phyloP scores from a whole-genome alignment of 192 early-diverging fungal genomes.

The Podila minutissima region DNA sequence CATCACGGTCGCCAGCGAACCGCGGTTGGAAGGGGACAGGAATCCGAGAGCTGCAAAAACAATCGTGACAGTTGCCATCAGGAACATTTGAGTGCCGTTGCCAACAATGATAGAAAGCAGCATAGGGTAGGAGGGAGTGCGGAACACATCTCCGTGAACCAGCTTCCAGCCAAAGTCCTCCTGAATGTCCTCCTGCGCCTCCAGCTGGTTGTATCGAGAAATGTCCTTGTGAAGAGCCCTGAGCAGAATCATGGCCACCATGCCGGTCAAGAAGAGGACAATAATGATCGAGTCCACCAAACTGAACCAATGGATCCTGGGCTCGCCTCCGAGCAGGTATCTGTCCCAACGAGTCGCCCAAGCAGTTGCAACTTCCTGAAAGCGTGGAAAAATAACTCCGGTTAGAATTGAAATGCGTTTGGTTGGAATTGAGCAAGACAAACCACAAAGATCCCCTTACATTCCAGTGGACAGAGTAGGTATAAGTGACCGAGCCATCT shows the following conservation, averaged over 20 bases:
- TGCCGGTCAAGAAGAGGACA: slow-evolving; percentile 91
- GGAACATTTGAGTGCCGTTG: slow-evolving; percentile 84
- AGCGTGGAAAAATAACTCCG: background rate
- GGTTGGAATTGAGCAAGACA: background rate
- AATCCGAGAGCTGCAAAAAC: slow-evolving; percentile 97
- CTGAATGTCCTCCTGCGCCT: slow-evolving; percentile 75
- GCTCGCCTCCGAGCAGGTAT: slow-evolving; percentile 87
- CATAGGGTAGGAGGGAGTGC: slow-evolving; percentile 78
- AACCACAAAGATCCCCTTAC: slow-evolving; percentile 4
- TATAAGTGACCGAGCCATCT: slow-evolving; percentile 17
- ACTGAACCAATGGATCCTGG: slow-evolving; percentile 95
- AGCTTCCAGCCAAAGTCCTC: slow-evolving; percentile 99
- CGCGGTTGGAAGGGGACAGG: slow-evolving; percentile 89
- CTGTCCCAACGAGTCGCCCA: slow-evolving; percentile 91
- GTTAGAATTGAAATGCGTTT: background rate
- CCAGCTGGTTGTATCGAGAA: slow-evolving; percentile 86
- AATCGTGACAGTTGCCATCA: slow-evolving; percentile 76
- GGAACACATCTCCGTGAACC: slow-evolving; percentile 97
- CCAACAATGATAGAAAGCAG: slow-evolving; percentile 85
- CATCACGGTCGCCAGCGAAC: slow-evolving; percentile 93
- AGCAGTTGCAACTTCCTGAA: slow-evolving; percentile 62
- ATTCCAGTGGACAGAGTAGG: slow-evolving; percentile 43
- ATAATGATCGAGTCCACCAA: slow-evolving; percentile 95
- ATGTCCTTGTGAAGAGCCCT: slow-evolving; percentile 93
- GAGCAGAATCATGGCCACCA: slow-evolving; percentile 91